These are phyloP conservation scores for Coemansia sp. DNA, from an alignment of 192 early-diverging fungal genomes.

Conservation along the genomic window DNA sequence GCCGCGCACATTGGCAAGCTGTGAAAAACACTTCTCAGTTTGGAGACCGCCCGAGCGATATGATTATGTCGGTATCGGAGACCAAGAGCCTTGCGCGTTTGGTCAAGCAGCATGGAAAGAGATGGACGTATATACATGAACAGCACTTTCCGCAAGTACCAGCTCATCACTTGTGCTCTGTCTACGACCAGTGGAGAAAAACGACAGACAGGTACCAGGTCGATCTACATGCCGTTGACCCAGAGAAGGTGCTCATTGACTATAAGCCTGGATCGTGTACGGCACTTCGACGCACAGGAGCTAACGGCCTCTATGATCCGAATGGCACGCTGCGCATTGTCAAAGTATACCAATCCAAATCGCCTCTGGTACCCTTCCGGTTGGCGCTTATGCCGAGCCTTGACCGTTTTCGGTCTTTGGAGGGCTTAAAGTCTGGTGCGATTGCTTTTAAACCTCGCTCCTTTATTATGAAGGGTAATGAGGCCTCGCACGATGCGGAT, in stretches of 20 bases:
- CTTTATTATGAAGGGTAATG: neutral
- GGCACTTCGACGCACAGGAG: constrained; percentile 15
- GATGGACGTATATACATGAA: constrained; percentile 6
- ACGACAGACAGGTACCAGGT: constrained; percentile 7
- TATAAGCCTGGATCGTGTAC: neutral
- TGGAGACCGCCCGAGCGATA: neutral
- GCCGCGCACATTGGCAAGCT: neutral
- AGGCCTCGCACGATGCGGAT: neutral
- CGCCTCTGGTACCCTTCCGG: neutral
- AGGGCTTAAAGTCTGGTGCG: neutral
- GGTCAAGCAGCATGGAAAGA: neutral
- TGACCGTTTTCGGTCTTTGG: neutral
- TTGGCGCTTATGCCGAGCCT: neutral
- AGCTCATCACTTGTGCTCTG: neutral
- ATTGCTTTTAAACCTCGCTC: neutral
- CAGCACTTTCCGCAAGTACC: constrained; percentile 2
- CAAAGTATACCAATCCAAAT: neutral
- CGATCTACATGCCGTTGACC: constrained; percentile 7
- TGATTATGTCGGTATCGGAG: constrained; percentile 6
- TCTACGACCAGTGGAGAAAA: neutral
- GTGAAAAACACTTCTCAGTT: neutral
- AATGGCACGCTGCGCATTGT: constrained; percentile 2
- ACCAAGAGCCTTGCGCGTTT: neutral
- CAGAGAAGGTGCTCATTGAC: constrained; percentile 7
- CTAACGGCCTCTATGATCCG: constrained; percentile 11